phyloP scores from a whole-genome alignment of 148 eudicot species.

The Fagopyrum esculentum region DNA sequence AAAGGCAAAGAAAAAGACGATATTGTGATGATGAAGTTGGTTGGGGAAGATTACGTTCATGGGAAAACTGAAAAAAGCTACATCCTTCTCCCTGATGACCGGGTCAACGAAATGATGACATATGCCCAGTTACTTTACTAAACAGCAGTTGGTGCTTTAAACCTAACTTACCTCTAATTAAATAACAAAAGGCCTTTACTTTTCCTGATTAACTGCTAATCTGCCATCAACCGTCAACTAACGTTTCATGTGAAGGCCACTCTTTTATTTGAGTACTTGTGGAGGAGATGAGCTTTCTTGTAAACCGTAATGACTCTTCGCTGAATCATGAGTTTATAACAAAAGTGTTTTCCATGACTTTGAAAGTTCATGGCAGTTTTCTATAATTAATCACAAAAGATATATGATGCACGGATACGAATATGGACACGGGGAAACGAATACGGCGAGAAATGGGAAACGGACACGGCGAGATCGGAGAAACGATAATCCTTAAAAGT shows the following conservation, averaged over 20 bases:
- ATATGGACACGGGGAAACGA: too few relatives aligned
- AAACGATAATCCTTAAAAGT: too few relatives aligned
- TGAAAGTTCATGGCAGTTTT: too few relatives aligned
- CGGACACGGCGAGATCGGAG: too few relatives aligned
- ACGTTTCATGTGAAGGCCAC: neutral
- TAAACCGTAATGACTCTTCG: neutral
- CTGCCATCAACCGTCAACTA: neutral
- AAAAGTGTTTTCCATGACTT: too few relatives aligned
- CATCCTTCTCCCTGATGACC: neutral
- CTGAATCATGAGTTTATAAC: too few relatives aligned
- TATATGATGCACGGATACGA: too few relatives aligned
- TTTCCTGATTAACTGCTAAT: neutral
- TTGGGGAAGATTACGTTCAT: neutral
- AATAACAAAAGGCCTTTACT: neutral
- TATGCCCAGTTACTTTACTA: neutral
- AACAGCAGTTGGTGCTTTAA: neutral
- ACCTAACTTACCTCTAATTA: neutral
- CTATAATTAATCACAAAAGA: too few relatives aligned
- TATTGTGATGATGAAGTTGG: slow-evolving; percentile 7
- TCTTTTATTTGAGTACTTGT: neutral
- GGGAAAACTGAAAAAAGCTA: neutral
- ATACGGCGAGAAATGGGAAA: too few relatives aligned
- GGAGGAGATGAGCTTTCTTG: neutral
- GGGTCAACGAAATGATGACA: neutral
- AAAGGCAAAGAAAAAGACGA: neutral